Evolutionary conservation across 192 early-diverging fungal species (phyloP).

Genomic region (Haplosporangium gracile): DNA sequence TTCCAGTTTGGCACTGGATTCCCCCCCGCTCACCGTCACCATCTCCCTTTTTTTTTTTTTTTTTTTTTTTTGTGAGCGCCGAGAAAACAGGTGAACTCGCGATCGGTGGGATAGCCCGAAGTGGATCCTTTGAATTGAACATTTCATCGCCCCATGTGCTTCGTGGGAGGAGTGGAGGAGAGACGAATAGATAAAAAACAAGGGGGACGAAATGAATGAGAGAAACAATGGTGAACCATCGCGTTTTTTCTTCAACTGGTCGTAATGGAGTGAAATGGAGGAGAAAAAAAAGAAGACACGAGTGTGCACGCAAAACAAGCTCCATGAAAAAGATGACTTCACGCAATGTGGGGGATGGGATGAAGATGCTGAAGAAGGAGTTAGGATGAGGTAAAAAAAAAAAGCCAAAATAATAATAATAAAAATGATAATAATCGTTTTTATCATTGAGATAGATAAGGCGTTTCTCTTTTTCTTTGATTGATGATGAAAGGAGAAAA

Average conservation of each 20-base stretch:
- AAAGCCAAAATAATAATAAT: background rate
- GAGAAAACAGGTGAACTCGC: background rate
- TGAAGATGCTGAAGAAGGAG: no score
- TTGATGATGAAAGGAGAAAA: background rate
- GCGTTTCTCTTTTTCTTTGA: background rate
- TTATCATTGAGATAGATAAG: background rate
- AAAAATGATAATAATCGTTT: background rate
- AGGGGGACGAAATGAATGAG: background rate
- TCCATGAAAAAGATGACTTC: background rate
- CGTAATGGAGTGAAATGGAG: background rate
- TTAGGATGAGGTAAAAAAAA: background rate
- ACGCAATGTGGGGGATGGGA: background rate
- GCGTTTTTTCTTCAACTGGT: background rate
- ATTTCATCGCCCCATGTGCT: background rate
- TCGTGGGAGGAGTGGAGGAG: background rate
- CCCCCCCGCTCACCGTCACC: background rate
- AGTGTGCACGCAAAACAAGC: background rate
- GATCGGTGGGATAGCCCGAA: background rate
- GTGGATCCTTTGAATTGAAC: background rate
- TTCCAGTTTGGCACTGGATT: constrained; percentile 1
- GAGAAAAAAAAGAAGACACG: background rate
- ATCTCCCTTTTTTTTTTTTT: background rate
- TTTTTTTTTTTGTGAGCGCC: background rate
- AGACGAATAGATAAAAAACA: background rate
- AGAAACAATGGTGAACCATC: background rate